Evolutionary conservation across 2,329 filamentous ascomycete genomes (phyloP).

Genomic region (Lachnellula cervina): DNA sequence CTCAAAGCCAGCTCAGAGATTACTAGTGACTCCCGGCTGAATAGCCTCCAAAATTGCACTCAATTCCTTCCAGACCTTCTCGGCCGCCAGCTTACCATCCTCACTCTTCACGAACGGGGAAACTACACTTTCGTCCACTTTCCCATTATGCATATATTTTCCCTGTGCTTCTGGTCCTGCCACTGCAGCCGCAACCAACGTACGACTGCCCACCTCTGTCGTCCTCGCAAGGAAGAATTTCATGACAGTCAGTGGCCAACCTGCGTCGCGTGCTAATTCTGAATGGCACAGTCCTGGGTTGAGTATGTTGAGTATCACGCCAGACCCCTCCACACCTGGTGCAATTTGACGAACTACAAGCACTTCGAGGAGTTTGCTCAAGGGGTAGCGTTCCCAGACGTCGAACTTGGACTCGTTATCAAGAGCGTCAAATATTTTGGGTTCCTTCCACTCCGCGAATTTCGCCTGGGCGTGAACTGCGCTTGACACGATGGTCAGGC

Average conservation of each 20-base stretch:
- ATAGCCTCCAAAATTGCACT: constrained; percentile 38
- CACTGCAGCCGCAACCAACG: constrained; percentile 38
- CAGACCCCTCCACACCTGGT: constrained; percentile 23
- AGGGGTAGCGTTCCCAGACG: constrained; percentile 34
- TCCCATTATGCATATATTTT: constrained; percentile 39
- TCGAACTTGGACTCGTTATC: neutral
- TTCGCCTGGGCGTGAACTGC: neutral
- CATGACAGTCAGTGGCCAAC: constrained; percentile 21
- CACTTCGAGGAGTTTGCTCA: constrained; percentile 45
- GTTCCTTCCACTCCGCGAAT: neutral
- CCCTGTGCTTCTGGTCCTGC: constrained; percentile 42
- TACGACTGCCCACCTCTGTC: constrained; percentile 42
- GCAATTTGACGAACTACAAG: constrained; percentile 38
- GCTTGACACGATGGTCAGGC: constrained; percentile 11
- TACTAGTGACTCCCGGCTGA: constrained; percentile 31
- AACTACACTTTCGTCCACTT: constrained; percentile 26
- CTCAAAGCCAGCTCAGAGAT: neutral
- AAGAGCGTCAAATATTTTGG: constrained; percentile 2
- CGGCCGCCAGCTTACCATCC: constrained; percentile 35
- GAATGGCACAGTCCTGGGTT: constrained; percentile 51
- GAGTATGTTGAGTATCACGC: constrained; percentile 45
- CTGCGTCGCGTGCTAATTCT: constrained; percentile 37
- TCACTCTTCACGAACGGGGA: constrained; percentile 36
- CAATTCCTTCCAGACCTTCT: constrained; percentile 42
- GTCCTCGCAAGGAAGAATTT: constrained; percentile 36